Evolutionary conservation across 2,329 filamentous ascomycete genomes (phyloP).

Genomic region (Exophiala calicioides): DNA sequence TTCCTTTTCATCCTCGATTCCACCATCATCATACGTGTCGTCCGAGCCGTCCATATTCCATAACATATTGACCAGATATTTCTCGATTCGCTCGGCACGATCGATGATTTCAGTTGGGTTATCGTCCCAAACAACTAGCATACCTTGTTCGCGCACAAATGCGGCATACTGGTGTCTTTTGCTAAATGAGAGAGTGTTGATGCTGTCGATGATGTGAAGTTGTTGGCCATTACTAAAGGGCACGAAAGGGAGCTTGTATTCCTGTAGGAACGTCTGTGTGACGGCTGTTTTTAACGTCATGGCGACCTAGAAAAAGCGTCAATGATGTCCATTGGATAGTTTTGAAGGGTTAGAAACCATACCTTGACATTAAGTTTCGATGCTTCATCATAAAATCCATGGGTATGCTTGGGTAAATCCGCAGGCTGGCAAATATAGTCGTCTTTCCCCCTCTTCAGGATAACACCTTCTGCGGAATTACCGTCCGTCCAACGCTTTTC

Average conservation of each 20-base stretch:
- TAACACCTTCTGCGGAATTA: conserved; percentile 56
- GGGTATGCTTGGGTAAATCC: conserved; percentile 46
- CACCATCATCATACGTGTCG: conserved; percentile 2
- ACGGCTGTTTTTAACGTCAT: conserved; percentile 69
- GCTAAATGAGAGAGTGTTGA: conserved; percentile 58
- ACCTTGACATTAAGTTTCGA: conserved; percentile 34
- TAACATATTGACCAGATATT: conserved; percentile 29
- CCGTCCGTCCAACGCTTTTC: conserved; percentile 4
- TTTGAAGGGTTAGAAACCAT: neutral
- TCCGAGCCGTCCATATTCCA: conserved; percentile 8
- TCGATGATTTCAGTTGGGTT: conserved; percentile 58
- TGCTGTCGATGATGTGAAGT: conserved; percentile 62
- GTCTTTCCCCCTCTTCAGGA: conserved; percentile 54
- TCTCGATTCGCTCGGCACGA: conserved; percentile 55
- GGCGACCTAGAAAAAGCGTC: conserved; percentile 59
- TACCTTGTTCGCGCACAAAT: conserved; percentile 55
- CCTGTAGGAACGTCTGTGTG: conserved; percentile 60
- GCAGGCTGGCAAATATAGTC: conserved; percentile 54
- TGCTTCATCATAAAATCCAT: conserved; percentile 41
- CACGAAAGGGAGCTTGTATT: conserved; percentile 57
- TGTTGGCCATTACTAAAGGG: conserved; percentile 55
- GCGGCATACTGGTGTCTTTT: conserved; percentile 66
- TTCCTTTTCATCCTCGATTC: too few relatives aligned
- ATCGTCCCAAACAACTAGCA: conserved; percentile 64
- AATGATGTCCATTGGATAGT: conserved; percentile 43